Conservation (phyloP, 352 stramenopile genomes). For the Globisporangium canariense region DNA sequence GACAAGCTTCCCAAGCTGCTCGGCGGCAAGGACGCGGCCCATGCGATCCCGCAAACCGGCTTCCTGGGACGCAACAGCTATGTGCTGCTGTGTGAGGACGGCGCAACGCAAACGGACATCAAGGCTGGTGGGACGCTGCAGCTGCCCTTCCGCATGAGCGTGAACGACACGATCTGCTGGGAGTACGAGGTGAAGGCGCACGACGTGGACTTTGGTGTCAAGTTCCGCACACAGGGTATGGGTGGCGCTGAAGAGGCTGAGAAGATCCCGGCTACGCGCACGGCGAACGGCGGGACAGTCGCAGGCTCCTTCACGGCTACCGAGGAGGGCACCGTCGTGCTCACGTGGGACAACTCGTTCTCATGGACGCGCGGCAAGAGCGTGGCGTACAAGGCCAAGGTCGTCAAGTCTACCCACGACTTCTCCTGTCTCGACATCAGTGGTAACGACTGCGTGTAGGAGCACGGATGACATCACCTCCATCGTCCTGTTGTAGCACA, state of each 20-base stretch:
- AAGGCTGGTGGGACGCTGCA: conserved; percentile 53
- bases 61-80: conserved; percentile 64
- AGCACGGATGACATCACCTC: not conserved
- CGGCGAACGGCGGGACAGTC: conserved; percentile 32
- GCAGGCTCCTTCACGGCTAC: conserved; percentile 58
- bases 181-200: conserved; percentile 63
- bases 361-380: conserved; percentile 68
- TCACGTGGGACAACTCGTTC: conserved; percentile 73
- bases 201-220: conserved; percentile 69
- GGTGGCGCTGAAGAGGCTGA: conserved; percentile 60
- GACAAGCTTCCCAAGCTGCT: conserved; percentile 56
- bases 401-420: conserved; percentile 75
- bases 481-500: not conserved
- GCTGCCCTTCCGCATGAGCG: conserved; percentile 63
- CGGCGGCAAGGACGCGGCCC: conserved; percentile 46
- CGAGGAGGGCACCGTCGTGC: conserved; percentile 63
- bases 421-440: conserved; percentile 74
- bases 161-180: conserved; percentile 76
- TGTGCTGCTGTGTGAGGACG: conserved; percentile 64
- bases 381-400: conserved; percentile 74
- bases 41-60: conserved; percentile 59
- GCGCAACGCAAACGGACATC: conserved; percentile 64
- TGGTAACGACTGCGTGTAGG: conserved; percentile 64
- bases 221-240: conserved; percentile 66
- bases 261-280: conserved; percentile 42